Percentiles rank a stretch among this genome's conserved stretches.
Evolutionary conservation across 495 filamentous ascomycete species (phyloP).

Genomic region (Penicillium bovifimosum): DNA sequence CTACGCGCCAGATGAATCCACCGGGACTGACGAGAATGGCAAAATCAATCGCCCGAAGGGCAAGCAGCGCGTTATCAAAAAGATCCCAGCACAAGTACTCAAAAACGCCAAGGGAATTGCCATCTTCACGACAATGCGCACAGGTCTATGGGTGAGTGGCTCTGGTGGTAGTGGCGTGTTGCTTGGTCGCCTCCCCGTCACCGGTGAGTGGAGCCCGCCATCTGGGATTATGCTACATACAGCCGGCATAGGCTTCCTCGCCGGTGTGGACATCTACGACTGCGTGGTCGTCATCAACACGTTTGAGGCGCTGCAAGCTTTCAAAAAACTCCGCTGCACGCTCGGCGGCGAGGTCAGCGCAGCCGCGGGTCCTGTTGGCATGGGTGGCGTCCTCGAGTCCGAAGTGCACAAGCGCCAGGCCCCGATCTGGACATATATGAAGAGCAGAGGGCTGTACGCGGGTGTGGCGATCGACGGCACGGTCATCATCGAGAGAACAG

Average conservation of each 20-base stretch:
- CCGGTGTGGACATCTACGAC: constrained; percentile 90
- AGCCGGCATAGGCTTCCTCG: constrained; percentile 76
- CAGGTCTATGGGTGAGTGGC: constrained; percentile 84
- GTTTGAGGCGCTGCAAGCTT: constrained; percentile 69
- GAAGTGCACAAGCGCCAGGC: constrained; percentile 64
- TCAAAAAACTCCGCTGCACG: constrained; percentile 70
- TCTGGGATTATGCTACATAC: constrained; percentile 86
- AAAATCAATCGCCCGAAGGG: constrained; percentile 53
- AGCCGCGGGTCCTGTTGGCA: constrained; percentile 72
- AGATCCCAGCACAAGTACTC: constrained; percentile 78
- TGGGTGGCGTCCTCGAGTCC: constrained; percentile 66
- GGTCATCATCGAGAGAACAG: constrained; percentile 73
- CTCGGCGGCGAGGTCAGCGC: constrained; percentile 74
- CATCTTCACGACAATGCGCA: constrained; percentile 90
- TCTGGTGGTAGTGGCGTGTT: constrained; percentile 77
- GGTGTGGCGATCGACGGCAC: constrained; percentile 81
- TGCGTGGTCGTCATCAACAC: constrained; percentile 89
- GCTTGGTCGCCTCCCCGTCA: constrained; percentile 64
- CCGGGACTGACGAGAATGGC: constrained; percentile 27
- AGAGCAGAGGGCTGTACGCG: constrained; percentile 78
- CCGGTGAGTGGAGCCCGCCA: constrained; percentile 84
- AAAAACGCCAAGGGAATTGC: constrained; percentile 80
- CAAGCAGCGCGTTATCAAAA: constrained; percentile 68
- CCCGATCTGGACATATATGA: constrained; percentile 83
- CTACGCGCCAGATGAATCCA: constrained; percentile 42